Base-by-base conservation (phyloP, 148 eudicot species). In the Hydrangea macrophylla region DNA sequence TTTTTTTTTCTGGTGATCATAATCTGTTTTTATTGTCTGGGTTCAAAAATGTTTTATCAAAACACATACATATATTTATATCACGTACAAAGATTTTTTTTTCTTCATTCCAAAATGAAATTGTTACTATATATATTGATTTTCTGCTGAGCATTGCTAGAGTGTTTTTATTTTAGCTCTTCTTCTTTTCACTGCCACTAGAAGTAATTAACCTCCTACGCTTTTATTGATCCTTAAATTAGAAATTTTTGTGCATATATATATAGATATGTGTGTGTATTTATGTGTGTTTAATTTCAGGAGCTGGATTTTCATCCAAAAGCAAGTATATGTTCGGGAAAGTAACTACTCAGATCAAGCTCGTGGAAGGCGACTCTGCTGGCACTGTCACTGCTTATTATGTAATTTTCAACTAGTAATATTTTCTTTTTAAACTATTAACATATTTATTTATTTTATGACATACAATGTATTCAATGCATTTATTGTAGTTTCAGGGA, bases 381-480 rank as follows among this genome's bases (percentile, higher is more conserved):
- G 97, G 97, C 44, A 90, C 93, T 54, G 96, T 90, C 54, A 90
- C 97, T 66, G 97, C 97, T 35, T 91, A 76, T 76, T 91, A 91
- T 69, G 97, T 91, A 73, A 86, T 87, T 71, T 58, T 10, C 25
- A 17, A 22, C 32, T 23, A 25, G 2, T 32, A 10, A 24, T 15
- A 12, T 13, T 17, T 20, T 33, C 1, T 10, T 26, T 28, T 10
- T 27, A 12, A 55, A 32, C 24, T 9, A n/a, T n/a, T n/a, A n/a
- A n/a, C n/a, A n/a, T n/a, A n/a, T n/a, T n/a, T n/a, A n/a, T n/a
- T n/a, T n/a, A n/a, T n/a, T n/a, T n/a, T n/a, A n/a, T n/a, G n/a
- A 20, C 12, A 33, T 15, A 60, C 2, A 13, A 60, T 33, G 5
- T 22, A 45, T 17, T 45, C n/a, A 45, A 17, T 45, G 53, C 53